A percentile compares a stretch with the other conserved stretches of the same genome.
Conservation (phyloP, 148 eudicot species). For the Rhododendron vialii region DNA sequence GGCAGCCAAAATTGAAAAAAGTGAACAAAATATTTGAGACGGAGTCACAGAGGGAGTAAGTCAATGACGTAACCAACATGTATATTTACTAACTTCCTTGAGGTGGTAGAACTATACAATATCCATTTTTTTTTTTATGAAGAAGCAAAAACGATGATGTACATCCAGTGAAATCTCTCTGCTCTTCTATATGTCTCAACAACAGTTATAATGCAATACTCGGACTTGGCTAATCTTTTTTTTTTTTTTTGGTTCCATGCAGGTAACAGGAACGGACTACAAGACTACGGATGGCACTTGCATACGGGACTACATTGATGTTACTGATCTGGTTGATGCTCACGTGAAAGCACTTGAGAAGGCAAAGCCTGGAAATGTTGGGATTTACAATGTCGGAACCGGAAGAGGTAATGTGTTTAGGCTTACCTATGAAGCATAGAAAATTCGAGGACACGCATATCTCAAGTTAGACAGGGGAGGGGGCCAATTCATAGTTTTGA, state of each 20-base stretch:
- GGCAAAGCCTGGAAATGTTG: conserved; percentile 70
- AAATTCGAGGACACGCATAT: neutral
- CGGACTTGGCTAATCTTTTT: neutral
- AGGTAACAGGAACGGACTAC: conserved; percentile 91
- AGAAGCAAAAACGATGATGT: neutral
- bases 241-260: neutral
- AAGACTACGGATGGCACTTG: conserved; percentile 87
- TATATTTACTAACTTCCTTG: neutral
- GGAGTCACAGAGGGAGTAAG: neutral
- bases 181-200: neutral
- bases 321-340: conserved; percentile 94
- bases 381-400: conserved; percentile 95
- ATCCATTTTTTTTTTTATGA: neutral
- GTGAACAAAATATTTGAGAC: neutral
- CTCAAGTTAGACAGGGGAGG: neutral
- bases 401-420: conserved; percentile 58
- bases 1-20: neutral
- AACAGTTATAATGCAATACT: neutral
- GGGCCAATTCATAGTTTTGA: neutral
- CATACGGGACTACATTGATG: conserved; percentile 87
- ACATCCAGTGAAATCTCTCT: neutral
- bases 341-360: conserved; percentile 94
- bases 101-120: neutral
- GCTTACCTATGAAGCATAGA: neutral
- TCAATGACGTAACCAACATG: neutral